Conservation (phyloP, 108 stramenopile species). For the Epipyxis sp. region DNA sequence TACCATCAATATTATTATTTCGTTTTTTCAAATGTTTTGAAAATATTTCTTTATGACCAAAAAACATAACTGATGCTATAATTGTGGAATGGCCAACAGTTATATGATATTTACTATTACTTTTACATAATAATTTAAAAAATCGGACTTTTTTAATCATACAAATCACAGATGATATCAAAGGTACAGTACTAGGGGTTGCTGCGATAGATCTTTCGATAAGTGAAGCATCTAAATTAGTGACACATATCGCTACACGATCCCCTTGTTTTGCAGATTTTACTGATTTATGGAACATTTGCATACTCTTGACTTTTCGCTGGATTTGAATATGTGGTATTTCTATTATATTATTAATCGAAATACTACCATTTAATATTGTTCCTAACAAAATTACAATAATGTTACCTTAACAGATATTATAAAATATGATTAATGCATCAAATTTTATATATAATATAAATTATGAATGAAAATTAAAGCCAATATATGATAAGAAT, state of each 20-base stretch:
- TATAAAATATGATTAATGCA: too few relatives aligned
- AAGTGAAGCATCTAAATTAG: constrained; percentile 80
- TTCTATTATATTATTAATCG: constrained; percentile 83
- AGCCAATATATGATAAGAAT: constrained; percentile 35
- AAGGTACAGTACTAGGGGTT: constrained; percentile 74
- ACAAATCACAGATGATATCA: constrained; percentile 72
- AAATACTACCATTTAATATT: constrained; percentile 69
- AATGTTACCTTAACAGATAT: constrained; percentile 6
- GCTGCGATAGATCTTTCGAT: constrained; percentile 82
- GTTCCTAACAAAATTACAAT: too few relatives aligned
- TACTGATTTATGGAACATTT: constrained; percentile 88
- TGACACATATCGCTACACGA: constrained; percentile 89
- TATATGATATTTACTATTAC: constrained; percentile 77
- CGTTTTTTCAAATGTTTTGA: constrained; percentile 31
- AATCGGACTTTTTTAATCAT: constrained; percentile 82
- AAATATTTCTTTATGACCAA: constrained; percentile 81
- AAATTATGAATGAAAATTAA: too few relatives aligned
- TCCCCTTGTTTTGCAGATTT: constrained; percentile 70
- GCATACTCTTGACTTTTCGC: constrained; percentile 89
- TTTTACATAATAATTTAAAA: constrained; percentile 59
- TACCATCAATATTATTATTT: constrained; percentile 26
- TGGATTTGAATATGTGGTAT: constrained; percentile 73
- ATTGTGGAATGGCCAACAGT: constrained; percentile 91
- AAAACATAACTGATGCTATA: constrained; percentile 92
- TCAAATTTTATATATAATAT: too few relatives aligned